Base-by-base conservation (phyloP, 192 early-diverging fungal genomes). In the Pecoramyces ruminantium region DNA sequence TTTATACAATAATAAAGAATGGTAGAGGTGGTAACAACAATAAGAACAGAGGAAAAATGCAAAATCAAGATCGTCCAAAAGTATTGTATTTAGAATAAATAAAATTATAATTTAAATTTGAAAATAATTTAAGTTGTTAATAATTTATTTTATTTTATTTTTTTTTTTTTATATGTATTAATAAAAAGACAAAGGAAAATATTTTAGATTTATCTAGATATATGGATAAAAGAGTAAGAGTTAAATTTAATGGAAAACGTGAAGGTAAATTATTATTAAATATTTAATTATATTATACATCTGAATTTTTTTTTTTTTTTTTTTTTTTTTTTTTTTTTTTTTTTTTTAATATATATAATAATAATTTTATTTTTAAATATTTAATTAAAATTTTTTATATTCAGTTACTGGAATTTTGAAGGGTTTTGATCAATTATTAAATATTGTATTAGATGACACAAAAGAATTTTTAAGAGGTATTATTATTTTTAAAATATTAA, bases 141-240 rank as follows among this genome's bases (percentile, higher is more conserved):
- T n/a, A n/a, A n/a, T n/a, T n/a, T n/a, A n/a, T n/a, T n/a, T n/a
- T n/a, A n/a, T n/a, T n/a, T n/a, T n/a, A n/a, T n/a, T n/a, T n/a
- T n/a, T n/a, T n/a, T n/a, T n/a, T n/a, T n/a, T n/a, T n/a, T n/a
- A n/a, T n/a, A n/a, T n/a, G n/a, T n/a, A n/a, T n/a, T n/a, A n/a
- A n/a, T n/a, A n/a, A n/a, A 51, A 21, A 67, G 51, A 67, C 51
- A 21, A 67, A 96, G 87, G 95, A 98, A 83, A 89, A 92, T 21
- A 98, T 99, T 83, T 88, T 99, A 77, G 96, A 99, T 84, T 90
- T 97, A 39, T 87, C 92, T 38, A 97, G 97, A 87, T 97, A 98
- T 88, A 89, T 92, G 87, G 92, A 99, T 82, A 96, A 97, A 85
- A 88, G 92, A 80, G 92, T 99, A 79, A 90, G 92, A 38, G 95